Evolutionary conservation across 805 yeast species (phyloP).

Genomic region (Zygoascus tannicola): DNA sequence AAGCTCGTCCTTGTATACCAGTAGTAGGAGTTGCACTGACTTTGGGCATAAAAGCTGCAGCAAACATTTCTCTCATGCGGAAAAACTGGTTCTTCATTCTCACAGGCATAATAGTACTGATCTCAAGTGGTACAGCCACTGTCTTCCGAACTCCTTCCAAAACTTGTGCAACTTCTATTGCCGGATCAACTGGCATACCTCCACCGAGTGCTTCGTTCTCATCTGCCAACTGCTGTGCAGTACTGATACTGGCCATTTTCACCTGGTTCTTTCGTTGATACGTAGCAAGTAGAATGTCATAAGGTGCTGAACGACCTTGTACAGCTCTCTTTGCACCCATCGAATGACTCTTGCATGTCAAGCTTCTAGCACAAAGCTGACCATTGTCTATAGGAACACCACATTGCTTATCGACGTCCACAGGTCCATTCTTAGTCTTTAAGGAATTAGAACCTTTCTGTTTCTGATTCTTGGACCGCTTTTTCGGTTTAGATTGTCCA

Average conservation of each 20-base stretch:
- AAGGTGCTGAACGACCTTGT: conserved; percentile 85
- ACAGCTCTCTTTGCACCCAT: conserved; percentile 98
- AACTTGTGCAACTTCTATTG: conserved; percentile 88
- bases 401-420: conserved; percentile 89
- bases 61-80: conserved; percentile 90
- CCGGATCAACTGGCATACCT: conserved; percentile 54
- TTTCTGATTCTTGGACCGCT: conserved; percentile 11
- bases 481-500: conserved; percentile 7
- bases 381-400: conserved; percentile 92
- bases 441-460: conserved; percentile 14
- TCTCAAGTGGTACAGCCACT: conserved; percentile 53
- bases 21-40: conserved; percentile 42
- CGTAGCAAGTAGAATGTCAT: conserved; percentile 76
- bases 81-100: conserved; percentile 63
- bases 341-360: conserved; percentile 95
- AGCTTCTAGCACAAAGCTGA: conserved; percentile 90
- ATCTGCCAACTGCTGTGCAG: conserved; percentile 30
- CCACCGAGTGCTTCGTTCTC: conserved; percentile 27
- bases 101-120: conserved; percentile 61
- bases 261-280: conserved; percentile 92
- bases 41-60: conserved; percentile 51
- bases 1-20: conserved; percentile 48
- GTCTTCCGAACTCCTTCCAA: conserved; percentile 71
- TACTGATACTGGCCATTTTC: conserved; percentile 49
- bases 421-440: conserved; percentile 55